These are phyloP conservation scores for Suillus spraguei DNA, from an alignment of 768 basidiomycete species.

Conservation along the genomic window DNA sequence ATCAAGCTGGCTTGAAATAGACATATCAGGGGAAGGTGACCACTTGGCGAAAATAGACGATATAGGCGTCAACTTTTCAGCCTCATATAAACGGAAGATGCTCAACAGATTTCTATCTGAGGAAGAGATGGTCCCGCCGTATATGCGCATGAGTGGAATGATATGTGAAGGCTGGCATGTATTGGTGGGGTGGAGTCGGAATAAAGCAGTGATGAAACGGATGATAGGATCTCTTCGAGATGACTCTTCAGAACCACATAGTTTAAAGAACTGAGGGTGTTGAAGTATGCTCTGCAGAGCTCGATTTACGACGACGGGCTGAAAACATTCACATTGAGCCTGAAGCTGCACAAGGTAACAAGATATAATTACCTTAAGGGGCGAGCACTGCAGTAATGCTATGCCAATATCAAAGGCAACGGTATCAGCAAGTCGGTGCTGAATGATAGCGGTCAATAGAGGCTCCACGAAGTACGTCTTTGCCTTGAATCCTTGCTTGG, in stretches of 20 bases:
- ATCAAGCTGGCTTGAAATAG: conserved; percentile 56
- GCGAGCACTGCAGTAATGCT: conserved; percentile 39
- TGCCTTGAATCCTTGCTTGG: conserved; percentile 15
- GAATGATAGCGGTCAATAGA: conserved; percentile 62
- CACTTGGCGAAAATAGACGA: conserved; percentile 66
- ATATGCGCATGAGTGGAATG: conserved; percentile 73
- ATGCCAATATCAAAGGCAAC: conserved; percentile 46
- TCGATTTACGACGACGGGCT: conserved; percentile 75
- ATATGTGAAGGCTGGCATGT: conserved; percentile 86
- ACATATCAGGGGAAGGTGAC: conserved; percentile 50
- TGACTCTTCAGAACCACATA: conserved; percentile 35
- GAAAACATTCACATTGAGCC: conserved; percentile 4
- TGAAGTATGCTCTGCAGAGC: conserved; percentile 77
- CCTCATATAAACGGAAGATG: conserved; percentile 80
- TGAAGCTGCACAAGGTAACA: not conserved
- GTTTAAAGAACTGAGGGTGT: conserved; percentile 60
- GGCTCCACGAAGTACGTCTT: conserved; percentile 73
- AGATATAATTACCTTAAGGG: conserved; percentile 60
- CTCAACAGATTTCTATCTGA: conserved; percentile 70
- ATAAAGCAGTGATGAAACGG: conserved; percentile 63
- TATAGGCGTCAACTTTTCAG: conserved; percentile 64
- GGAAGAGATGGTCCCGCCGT: conserved; percentile 68
- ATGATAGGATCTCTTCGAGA: conserved; percentile 50
- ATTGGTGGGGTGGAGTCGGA: conserved; percentile 75
- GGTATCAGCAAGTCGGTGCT: conserved; percentile 52